These are phyloP conservation scores for Chenopodium suecicum DNA, from an alignment of 148 eudicot species.

Conservation along the genomic window DNA sequence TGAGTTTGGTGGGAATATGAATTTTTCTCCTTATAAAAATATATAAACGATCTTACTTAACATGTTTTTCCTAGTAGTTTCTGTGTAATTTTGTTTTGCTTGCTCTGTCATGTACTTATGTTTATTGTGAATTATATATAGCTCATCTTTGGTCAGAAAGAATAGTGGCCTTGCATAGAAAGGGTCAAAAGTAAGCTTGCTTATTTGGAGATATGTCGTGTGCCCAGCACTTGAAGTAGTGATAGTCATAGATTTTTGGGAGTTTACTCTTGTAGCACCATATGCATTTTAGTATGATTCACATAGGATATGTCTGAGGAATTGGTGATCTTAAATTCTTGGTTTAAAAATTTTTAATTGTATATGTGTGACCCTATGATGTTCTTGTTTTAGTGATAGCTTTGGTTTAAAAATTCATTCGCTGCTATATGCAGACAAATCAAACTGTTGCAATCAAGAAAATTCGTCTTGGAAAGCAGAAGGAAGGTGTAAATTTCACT, in stretches of 20 bases:
- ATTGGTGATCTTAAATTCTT: too few species aligned
- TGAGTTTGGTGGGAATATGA: not conserved
- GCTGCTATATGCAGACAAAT: constrained; percentile 56
- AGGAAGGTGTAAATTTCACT: constrained; percentile 98
- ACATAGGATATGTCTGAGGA: not conserved
- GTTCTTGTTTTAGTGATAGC: not conserved
- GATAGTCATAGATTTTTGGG: not conserved
- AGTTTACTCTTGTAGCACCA: not conserved
- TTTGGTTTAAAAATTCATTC: not conserved
- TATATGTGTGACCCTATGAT: not conserved
- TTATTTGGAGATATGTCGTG: not conserved
- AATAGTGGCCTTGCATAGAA: not conserved
- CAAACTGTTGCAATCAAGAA: constrained; percentile 93
- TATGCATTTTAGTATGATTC: not conserved
- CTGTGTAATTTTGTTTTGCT: too few species aligned
- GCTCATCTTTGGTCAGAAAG: not conserved
- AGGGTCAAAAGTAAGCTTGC: not conserved
- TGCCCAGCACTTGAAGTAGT: not conserved
- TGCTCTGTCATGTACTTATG: too few species aligned
- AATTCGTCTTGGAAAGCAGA: constrained; percentile 94
- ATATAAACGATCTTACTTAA: too few species aligned
- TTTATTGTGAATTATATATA: too few species aligned
- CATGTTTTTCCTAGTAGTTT: too few species aligned
- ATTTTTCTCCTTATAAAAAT: too few species aligned
- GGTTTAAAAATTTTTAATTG: not conserved